Percentiles rank a stretch among this genome's conserved stretches.
phyloP scores from a whole-genome alignment of 495 filamentous ascomycete genomes.

The Aspergillus steynii region DNA sequence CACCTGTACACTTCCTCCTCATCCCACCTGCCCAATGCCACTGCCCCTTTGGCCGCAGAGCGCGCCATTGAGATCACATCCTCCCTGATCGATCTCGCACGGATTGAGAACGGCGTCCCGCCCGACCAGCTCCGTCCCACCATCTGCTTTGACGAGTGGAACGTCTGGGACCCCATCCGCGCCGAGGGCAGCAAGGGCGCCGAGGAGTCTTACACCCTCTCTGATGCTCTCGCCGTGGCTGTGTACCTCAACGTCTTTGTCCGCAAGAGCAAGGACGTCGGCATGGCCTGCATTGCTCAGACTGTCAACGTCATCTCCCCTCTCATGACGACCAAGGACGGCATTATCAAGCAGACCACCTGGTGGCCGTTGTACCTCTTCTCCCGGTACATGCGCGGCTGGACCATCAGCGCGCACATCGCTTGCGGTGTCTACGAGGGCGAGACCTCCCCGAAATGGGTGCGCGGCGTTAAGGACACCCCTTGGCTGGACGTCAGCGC shows the following conservation, averaged over 20 bases:
- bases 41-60: slow-evolving; percentile 69
- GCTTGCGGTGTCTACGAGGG: slow-evolving; percentile 60
- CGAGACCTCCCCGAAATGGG: slow-evolving; percentile 63
- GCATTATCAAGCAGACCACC: slow-evolving; percentile 70
- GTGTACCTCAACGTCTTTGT: slow-evolving; percentile 79
- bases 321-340: slow-evolving; percentile 65
- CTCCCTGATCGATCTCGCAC: slow-evolving; percentile 68
- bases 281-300: slow-evolving; percentile 83
- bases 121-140: slow-evolving; percentile 56
- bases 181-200: slow-evolving; percentile 68
- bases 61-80: slow-evolving; percentile 71
- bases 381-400: slow-evolving; percentile 72
- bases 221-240: slow-evolving; percentile 71
- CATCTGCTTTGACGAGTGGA: slow-evolving; percentile 87
- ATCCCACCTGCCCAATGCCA: slow-evolving; percentile 58
- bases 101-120: slow-evolving; percentile 65
- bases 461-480: slow-evolving; percentile 61
- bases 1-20: slow-evolving; percentile 68
- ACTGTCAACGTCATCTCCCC: slow-evolving; percentile 77
- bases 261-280: slow-evolving; percentile 68
- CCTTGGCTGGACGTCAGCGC: slow-evolving; percentile 75
- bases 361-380: slow-evolving; percentile 78
- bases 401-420: slow-evolving; percentile 63
- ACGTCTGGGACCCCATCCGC: slow-evolving; percentile 77
- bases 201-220: slow-evolving; percentile 72